Base-by-base conservation (phyloP, 169 alveolate genomes). In the Plasmodium ovale region DNA sequence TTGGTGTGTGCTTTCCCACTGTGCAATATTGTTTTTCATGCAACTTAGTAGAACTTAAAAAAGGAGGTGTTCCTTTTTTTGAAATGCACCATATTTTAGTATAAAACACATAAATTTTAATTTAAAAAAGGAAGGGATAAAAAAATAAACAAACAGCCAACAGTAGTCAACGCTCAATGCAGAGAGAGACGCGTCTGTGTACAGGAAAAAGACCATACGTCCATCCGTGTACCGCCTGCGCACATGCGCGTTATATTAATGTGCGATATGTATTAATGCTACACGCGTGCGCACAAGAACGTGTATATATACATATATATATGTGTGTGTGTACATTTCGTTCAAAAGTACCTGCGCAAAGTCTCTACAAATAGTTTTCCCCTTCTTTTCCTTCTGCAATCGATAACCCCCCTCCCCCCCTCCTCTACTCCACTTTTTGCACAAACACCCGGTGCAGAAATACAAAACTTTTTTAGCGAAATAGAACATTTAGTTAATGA, bases 401-500 rank as follows among this genome's bases (percentile, higher is more conserved):
- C 56, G 12, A 21, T 14, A 47, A 2, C 16, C 14, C 29, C 21
- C 25, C 2, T 64, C 31, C 19, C 4, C 67, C 87, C 59, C 33
- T 12, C 33, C 7, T 6, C 53, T 39, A 23, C 16, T 29, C 19
- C 82, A 47, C 31, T 19, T 29, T 27, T 47, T 25, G 29, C 19
- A 47, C 72, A 35, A 16, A 39, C 31, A 25, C 27, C n/a, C 33
- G 62, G 19, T 65, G 19, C 65, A 79, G 89, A 79, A 79, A 64
- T 79, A 29, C 84, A 37, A 79, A 49, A 19, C 4, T 79, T 79
- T 49, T 65, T 79, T 21, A 51, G 65, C n/a, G 89, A 79, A 79
- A 79, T 79, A 31, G 89, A 79, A 21, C 27, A 79, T 54, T n/a
- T 79, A 19, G 37, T 59, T 14, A 74, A 74, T 51, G 73, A 74